Conservation (phyloP, 1,139 yeast species). For the Candida mesenterica region DNA sequence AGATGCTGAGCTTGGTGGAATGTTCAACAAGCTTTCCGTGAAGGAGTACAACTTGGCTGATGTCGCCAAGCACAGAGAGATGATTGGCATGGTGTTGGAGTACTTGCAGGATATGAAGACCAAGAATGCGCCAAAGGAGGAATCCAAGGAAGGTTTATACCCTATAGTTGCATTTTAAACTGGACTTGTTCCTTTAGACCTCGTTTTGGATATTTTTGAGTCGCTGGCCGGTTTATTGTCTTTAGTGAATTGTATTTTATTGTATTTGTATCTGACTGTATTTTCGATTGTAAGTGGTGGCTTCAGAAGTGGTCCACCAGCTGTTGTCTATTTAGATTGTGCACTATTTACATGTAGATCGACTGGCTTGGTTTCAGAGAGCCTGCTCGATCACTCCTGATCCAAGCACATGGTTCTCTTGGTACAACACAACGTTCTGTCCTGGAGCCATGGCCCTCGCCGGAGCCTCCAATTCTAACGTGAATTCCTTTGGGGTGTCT, state of each 20-base stretch:
- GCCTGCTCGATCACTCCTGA: conserved; percentile 51
- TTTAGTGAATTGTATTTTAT: conserved; percentile 3
- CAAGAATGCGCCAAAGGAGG: conserved; percentile 10
- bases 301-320: too few species aligned
- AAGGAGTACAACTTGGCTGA: conserved; percentile 23
- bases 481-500: conserved; percentile 12
- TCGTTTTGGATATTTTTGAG: conserved; percentile 1
- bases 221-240: conserved; percentile 5
- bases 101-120: conserved; percentile 20
- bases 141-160: conserved; percentile 26
- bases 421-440: conserved; percentile 75
- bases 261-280: not conserved
- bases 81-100: conserved; percentile 32
- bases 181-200: conserved; percentile 5
- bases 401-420: conserved; percentile 68
- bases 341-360: too few species aligned
- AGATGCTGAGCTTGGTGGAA: conserved; percentile 11
- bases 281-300: not conserved
- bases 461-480: conserved; percentile 37
- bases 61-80: conserved; percentile 37
- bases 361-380: too few species aligned
- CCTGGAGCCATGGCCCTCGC: conserved; percentile 88
- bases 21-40: conserved; percentile 22
- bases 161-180: conserved; percentile 45
- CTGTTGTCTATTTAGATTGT: too few species aligned